Evolutionary conservation across 345 rosid genomes (phyloP), one percentile per base, ranked within the genome.

Genomic region (Camelina neglecta): DNA sequence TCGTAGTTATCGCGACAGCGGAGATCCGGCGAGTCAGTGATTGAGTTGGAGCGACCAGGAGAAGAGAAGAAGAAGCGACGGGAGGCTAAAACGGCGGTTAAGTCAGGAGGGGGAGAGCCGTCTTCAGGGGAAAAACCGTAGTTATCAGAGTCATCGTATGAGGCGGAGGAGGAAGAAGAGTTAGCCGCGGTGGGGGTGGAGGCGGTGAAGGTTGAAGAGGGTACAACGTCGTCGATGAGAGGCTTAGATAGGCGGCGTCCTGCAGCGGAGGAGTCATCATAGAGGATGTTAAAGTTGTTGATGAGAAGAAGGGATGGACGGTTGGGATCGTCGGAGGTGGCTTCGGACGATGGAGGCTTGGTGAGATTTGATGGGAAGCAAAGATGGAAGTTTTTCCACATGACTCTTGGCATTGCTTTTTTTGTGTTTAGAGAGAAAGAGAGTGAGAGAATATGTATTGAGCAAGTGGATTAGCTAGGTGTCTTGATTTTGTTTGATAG

Each of bases 21-120:
- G 7, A 65, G 60, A 38, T 79, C 78, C 11, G 79, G 82, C 6
- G 95, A 84, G 48, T 92, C 95, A 35, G 86, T 76, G 77, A 94
- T 92, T 86, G 96, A 92, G 85, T 89, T 94, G 65, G 98, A 94
- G 20, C 81, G 84, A 31, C 98, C 97, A 0, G 98, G 98, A 2
- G 92, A 84, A 67, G 97, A 83, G 90, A 90, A 87, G 83, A 94
- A 94, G 91, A 94, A 92, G 55, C 96, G 95, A 6, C 84, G 88
- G 12, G 97, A 89, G 69, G 98, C 93, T 56, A 83, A 84, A 24
- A 82, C 82, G 55, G 90, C 72, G 73, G 94, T 85, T 72, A 93
- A 83, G 69, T 90, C 96, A 39, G 90, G 93, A 47, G 79, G 72
- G n/a, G 72, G 71, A 74, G 79, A 55, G 71, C 61, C 54, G 5